phyloP scores from a whole-genome alignment of 768 basidiomycete species.

The Leccinum boreale region DNA sequence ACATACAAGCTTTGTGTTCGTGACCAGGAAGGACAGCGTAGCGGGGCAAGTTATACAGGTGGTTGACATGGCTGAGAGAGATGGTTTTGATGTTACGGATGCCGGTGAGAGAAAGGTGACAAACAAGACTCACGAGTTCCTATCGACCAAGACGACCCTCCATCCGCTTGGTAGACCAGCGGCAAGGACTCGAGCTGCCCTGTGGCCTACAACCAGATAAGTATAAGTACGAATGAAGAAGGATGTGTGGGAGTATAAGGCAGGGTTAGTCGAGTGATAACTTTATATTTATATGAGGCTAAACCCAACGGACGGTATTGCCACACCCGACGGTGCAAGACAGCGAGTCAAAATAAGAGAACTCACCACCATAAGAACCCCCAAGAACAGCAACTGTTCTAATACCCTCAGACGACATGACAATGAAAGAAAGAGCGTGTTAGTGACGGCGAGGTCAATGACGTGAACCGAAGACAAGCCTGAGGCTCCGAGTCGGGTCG shows the following conservation, averaged over 20 bases:
- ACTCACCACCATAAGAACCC: slow-evolving; percentile 51
- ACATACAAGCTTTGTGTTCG: slow-evolving; percentile 63
- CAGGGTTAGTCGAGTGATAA: background rate
- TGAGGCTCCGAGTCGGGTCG: background rate
- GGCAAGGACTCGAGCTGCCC: slow-evolving; percentile 48
- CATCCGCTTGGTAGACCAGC: slow-evolving; percentile 47
- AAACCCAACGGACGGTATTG: background rate
- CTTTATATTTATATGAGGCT: background rate
- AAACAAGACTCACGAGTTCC: slow-evolving; percentile 47
- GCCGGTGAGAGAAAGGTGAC: background rate
- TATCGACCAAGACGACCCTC: slow-evolving; percentile 55
- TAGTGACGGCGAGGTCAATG: background rate
- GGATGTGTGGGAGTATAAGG: background rate
- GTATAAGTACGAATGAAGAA: background rate
- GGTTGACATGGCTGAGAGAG: slow-evolving; percentile 43
- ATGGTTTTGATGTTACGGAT: background rate
- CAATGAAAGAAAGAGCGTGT: background rate
- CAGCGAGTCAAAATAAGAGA: background rate
- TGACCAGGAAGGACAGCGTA: slow-evolving; percentile 56
- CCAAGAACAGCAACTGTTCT: slow-evolving; percentile 52
- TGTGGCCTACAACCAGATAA: slow-evolving; percentile 35
- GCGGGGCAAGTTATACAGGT: slow-evolving; percentile 58
- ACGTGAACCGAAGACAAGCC: background rate
- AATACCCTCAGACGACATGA: slow-evolving; percentile 6
- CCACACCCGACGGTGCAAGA: background rate